Evolutionary conservation across 352 stramenopile species (phyloP).

Genomic region (Pythium apleroticum): DNA sequence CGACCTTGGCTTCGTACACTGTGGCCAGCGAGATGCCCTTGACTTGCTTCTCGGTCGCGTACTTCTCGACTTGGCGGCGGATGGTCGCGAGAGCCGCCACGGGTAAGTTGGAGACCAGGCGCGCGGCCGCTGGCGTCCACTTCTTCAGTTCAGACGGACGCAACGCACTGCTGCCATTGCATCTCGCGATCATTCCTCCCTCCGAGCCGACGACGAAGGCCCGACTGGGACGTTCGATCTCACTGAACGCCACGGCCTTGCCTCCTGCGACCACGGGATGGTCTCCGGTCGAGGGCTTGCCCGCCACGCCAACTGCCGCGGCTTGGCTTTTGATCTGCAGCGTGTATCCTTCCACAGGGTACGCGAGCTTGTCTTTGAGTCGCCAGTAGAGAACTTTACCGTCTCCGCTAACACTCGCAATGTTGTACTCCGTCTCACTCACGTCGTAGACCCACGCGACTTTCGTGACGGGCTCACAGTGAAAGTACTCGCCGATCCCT

Average conservation of each 20-base stretch:
- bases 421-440: slow-evolving; percentile 71
- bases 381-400: slow-evolving; percentile 87
- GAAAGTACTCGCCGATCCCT: slow-evolving; percentile 88
- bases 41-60: slow-evolving; percentile 58
- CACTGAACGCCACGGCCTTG: slow-evolving; percentile 64
- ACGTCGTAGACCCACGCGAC: slow-evolving; percentile 82
- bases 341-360: slow-evolving; percentile 85
- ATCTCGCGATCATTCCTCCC: slow-evolving; percentile 63
- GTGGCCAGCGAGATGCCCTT: slow-evolving; percentile 67
- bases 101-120: slow-evolving; percentile 60
- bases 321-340: slow-evolving; percentile 44
- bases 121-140: slow-evolving; percentile 66
- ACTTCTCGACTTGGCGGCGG: slow-evolving; percentile 64
- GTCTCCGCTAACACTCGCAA: slow-evolving; percentile 79
- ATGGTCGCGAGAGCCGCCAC: slow-evolving; percentile 42
- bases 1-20: slow-evolving; percentile 76
- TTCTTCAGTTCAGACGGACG: slow-evolving; percentile 71
- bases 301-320: not conserved
- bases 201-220: slow-evolving; percentile 78
- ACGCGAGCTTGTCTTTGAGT: slow-evolving; percentile 84
- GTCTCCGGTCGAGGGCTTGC: not conserved
- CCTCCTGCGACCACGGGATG: slow-evolving; percentile 46
- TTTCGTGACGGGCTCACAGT: slow-evolving; percentile 84
- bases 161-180: slow-evolving; percentile 56
- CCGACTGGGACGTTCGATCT: slow-evolving; percentile 64